Evolutionary conservation across 2,329 filamentous ascomycete genomes (phyloP).

Genomic region (Ceratocystis ficicola): DNA sequence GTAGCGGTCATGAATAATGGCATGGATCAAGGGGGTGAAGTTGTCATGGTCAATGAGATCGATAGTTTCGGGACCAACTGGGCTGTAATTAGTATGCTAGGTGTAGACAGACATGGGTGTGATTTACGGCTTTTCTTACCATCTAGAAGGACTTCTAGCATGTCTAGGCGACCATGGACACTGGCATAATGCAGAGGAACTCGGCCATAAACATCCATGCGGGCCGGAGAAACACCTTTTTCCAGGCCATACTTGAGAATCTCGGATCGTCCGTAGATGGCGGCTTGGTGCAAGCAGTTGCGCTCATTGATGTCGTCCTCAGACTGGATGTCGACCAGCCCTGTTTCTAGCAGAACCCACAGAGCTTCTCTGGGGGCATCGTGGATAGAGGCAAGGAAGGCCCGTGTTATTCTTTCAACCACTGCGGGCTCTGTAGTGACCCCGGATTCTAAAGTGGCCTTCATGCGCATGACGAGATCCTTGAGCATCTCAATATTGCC

Average conservation of each 20-base stretch:
- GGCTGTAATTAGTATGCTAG: neutral
- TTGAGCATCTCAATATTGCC: slow-evolving; percentile 66
- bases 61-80: slow-evolving; percentile 60
- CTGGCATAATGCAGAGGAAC: slow-evolving; percentile 92
- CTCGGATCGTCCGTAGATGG: slow-evolving; percentile 75
- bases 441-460: slow-evolving; percentile 40
- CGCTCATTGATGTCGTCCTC: slow-evolving; percentile 97
- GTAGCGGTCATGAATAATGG: slow-evolving; percentile 77
- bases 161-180: slow-evolving; percentile 79
- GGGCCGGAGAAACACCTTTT: slow-evolving; percentile 61
- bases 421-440: slow-evolving; percentile 43
- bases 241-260: slow-evolving; percentile 67
- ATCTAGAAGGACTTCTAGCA: slow-evolving; percentile 62
- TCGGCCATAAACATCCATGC: slow-evolving; percentile 85
- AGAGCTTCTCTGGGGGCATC: slow-evolving; percentile 71
- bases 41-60: slow-evolving; percentile 91
- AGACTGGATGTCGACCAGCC: slow-evolving; percentile 76
- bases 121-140: slow-evolving; percentile 33
- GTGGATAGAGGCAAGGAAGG: slow-evolving; percentile 79
- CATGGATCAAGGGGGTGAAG: slow-evolving; percentile 89
- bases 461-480: slow-evolving; percentile 69
- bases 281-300: slow-evolving; percentile 92
- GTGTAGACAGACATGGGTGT: neutral
- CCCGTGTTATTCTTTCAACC: slow-evolving; percentile 70
- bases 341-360: slow-evolving; percentile 63